phyloP scores from a whole-genome alignment of 257 asterid species.

The Coffea eugenioides region DNA sequence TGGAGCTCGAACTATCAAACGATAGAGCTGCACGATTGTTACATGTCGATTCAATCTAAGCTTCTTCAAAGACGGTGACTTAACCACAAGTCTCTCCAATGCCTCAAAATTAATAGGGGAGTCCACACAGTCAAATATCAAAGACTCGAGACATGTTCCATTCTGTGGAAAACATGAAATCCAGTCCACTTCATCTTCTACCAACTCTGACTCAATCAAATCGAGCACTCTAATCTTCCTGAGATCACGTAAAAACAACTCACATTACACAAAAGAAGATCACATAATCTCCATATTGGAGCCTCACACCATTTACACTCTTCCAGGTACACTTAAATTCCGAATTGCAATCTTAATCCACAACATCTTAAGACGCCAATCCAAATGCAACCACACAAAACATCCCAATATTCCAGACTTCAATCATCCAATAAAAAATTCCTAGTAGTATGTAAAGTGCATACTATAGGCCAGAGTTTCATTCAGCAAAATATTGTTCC shows the following conservation, averaged over 20 bases:
- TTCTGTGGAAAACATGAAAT: constrained; percentile 46
- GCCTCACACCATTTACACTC: neutral
- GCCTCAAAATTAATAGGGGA: constrained; percentile 41
- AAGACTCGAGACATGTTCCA: constrained; percentile 40
- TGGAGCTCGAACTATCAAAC: constrained; percentile 51
- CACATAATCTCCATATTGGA: neutral
- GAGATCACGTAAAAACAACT: constrained; percentile 17
- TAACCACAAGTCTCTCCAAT: constrained; percentile 42
- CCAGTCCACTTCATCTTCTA: constrained; percentile 55
- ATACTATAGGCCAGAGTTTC: neutral
- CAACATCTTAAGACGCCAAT: neutral
- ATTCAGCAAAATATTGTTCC: neutral
- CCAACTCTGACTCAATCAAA: constrained; percentile 41
- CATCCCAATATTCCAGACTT: neutral
- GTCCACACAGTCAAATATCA: constrained; percentile 49
- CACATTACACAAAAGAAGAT: constrained; percentile 1
- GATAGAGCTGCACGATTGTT: constrained; percentile 36
- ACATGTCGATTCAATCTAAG: constrained; percentile 39
- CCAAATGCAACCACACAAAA: neutral
- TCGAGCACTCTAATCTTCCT: constrained; percentile 54
- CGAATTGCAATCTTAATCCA: neutral
- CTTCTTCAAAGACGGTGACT: constrained; percentile 46
- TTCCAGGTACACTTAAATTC: neutral
- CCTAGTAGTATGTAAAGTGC: neutral
- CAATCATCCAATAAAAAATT: neutral